Percentiles rank a stretch among this genome's conserved stretches.
Conservation (phyloP, 768 basidiomycete genomes). For the Boletus edulis region DNA sequence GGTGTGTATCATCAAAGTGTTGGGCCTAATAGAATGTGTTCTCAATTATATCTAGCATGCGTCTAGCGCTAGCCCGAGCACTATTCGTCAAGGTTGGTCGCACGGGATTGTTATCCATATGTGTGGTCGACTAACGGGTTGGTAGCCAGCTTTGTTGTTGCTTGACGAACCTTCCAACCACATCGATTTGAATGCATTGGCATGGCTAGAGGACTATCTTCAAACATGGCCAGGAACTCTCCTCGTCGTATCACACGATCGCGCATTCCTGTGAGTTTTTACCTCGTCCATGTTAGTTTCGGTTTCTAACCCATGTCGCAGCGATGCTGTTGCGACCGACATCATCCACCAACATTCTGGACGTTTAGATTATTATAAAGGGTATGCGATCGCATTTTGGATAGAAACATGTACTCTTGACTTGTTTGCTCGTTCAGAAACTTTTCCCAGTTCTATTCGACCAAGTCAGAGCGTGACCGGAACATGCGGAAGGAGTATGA, state of each 20-base stretch:
- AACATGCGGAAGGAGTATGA: conserved; percentile 96
- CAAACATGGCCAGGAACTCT: conserved; percentile 93
- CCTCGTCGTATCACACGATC: conserved; percentile 97
- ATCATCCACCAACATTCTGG: conserved; percentile 95
- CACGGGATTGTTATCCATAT: background rate
- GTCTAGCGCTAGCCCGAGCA: conserved; percentile 91
- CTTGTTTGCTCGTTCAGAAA: conserved; percentile 50
- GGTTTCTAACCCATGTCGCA: conserved; percentile 23
- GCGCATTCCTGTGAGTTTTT: conserved; percentile 78
- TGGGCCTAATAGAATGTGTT: background rate
- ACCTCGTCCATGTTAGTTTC: background rate
- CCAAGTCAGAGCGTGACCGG: conserved; percentile 91
- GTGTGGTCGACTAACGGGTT: conserved; percentile 4
- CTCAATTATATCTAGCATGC: conserved; percentile 61
- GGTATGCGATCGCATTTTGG: conserved; percentile 40
- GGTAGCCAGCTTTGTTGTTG: conserved; percentile 70
- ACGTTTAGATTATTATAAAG: conserved; percentile 96
- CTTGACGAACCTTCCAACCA: conserved; percentile 97
- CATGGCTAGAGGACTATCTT: conserved; percentile 96
- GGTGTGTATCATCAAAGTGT: conserved; percentile 39
- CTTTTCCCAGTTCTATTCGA: conserved; percentile 98
- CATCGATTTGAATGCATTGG: conserved; percentile 93
- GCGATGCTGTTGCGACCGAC: conserved; percentile 95
- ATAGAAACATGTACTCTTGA: conserved; percentile 2
- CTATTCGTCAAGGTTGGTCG: conserved; percentile 83